These are phyloP conservation scores for Nannochloropsis salina DNA, from an alignment of 108 stramenopile species.

Conservation along the genomic window DNA sequence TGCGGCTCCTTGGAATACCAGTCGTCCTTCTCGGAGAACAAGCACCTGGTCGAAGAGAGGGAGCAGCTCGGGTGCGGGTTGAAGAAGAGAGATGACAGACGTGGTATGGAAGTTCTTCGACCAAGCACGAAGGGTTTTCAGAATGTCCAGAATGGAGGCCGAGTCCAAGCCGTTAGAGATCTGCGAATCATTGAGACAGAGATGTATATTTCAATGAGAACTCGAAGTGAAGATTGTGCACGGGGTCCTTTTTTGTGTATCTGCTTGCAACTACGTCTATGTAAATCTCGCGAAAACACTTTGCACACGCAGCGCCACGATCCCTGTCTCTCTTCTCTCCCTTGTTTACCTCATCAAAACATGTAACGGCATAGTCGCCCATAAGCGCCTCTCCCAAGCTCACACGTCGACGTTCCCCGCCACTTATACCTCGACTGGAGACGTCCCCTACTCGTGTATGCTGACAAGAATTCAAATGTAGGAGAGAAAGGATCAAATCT, in stretches of 20 bases:
- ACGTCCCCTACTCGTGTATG: constrained; percentile 60
- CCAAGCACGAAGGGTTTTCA: constrained; percentile 6
- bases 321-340: no score
- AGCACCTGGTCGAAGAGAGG: neutral
- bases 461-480: constrained; percentile 50
- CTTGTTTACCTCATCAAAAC: neutral
- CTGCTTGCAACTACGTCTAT: no score
- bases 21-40: neutral
- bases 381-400: constrained; percentile 40
- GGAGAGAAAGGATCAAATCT: constrained; percentile 46
- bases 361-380: neutral
- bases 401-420: constrained; percentile 78
- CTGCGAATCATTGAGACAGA: no score
- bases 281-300: no score
- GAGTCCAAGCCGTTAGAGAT: neutral
- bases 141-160: neutral
- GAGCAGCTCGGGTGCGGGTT: neutral
- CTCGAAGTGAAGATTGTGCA: no score
- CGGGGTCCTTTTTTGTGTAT: no score
- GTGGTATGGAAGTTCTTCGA: neutral
- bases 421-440: constrained; percentile 68
- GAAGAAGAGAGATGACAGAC: neutral
- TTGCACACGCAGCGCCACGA: no score
- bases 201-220: no score
- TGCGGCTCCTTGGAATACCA: neutral